Base-by-base conservation (phyloP, 345 rosid species). In the Melaleuca quinquenervia region DNA sequence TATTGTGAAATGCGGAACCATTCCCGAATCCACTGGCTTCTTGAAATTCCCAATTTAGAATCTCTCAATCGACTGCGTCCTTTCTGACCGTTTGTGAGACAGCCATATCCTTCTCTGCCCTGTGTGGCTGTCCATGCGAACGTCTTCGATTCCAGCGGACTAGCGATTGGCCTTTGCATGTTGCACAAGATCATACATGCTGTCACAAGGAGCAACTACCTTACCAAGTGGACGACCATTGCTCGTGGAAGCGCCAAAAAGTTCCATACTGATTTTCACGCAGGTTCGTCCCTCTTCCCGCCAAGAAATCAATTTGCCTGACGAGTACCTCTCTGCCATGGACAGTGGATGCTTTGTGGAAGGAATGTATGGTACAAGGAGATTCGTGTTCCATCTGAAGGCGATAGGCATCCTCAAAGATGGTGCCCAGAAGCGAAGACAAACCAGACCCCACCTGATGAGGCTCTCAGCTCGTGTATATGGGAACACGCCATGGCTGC, bases 331-430 rank as follows among this genome's bases (percentile, higher is more conserved):
- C 9, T 62, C 55, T 5, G 20, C 20, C 24, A 32, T 41, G 51
- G 83, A 84, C 36, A 55, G 21, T 5, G 36, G 82, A 7, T 85
- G 85, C 87, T 89, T 89, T 51, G 75, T 20, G 27, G 86, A 75
- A 48, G 50, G 83, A 21, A 87, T 60, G 50, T 70, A 21, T 13
- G 41, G 7, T 21, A 54, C 74, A 4, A 70, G 85, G 84, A 80
- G 89, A 55, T 84, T 89, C 44, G 89, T 70, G 60, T 87, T 87
- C 54, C 29, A 78, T 32, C 85, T 52, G 3, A n/a, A 87, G 22
- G 75, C 86, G 12, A 58, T 87, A 16, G 70, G 51, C 11, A 14
- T 85, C 45, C 85, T 82, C 8, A 87, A 50, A 62, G 78, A 27
- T 11, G 44, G 4, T 22, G 84, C 86, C 84, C 13, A 52, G 82